Conservation (phyloP, 2,329 filamentous ascomycete species). For the Podosphaera leucotricha region DNA sequence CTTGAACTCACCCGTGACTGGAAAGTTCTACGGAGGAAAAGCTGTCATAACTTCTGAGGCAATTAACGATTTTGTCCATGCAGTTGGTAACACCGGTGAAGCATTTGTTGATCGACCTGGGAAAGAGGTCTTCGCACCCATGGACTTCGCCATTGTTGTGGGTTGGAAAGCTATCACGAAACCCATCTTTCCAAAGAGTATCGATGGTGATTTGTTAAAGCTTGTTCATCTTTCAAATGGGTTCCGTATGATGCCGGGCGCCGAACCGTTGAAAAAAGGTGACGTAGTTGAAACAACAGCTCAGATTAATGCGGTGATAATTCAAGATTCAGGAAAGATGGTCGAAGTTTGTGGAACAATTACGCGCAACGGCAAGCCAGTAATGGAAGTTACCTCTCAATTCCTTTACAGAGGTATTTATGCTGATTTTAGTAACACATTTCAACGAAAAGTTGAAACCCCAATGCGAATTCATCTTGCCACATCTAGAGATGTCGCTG, state of each 20-base stretch:
- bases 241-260: slow-evolving; percentile 95
- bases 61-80: slow-evolving; percentile 97
- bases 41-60: slow-evolving; percentile 72
- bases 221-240: slow-evolving; percentile 91
- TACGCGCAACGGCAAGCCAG: slow-evolving; percentile 52
- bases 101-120: slow-evolving; percentile 90
- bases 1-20: slow-evolving; percentile 64
- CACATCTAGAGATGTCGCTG: slow-evolving; percentile 75
- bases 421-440: slow-evolving; percentile 89
- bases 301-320: slow-evolving; percentile 92
- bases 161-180: slow-evolving; percentile 99
- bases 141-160: slow-evolving; percentile 97
- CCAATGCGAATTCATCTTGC: slow-evolving; percentile 80
- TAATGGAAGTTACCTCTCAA: slow-evolving; percentile 98
- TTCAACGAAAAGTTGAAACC: slow-evolving; percentile 90
- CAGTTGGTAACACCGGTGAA: slow-evolving; percentile 91
- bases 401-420: slow-evolving; percentile 91
- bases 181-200: slow-evolving; percentile 90
- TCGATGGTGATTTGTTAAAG: slow-evolving; percentile 88
- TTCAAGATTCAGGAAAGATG: slow-evolving; percentile 97
- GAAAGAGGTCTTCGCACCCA: slow-evolving; percentile 83
- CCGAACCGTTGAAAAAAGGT: slow-evolving; percentile 83
- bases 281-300: slow-evolving; percentile 83
- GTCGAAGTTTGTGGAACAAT: slow-evolving; percentile 99
- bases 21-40: slow-evolving; percentile 73